Evolutionary conservation across 768 basidiomycete species (phyloP), one percentile per base, ranked within the genome.

Genomic region (Termitomyces eurrhizus): DNA sequence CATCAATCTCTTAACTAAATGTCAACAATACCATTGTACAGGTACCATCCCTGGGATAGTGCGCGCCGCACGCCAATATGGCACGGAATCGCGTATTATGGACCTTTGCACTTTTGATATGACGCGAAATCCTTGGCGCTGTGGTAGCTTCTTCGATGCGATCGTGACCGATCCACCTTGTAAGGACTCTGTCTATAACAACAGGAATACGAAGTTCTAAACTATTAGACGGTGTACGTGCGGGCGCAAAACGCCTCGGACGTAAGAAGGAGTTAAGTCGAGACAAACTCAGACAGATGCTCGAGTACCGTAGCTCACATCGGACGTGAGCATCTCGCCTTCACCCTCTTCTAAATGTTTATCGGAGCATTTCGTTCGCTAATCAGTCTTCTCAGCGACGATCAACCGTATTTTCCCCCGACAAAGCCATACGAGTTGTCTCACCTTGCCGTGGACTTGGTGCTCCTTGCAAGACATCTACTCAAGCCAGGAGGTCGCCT

Each of bases 131-230:
- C 93, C 95, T 0, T 93, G 90, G 89, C 78, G 97, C 62, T 86
- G 89, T 64, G 97, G 95, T 7, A 88, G 82, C 9, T 73, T 98
- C 35, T 92, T 99, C 64, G 97, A 99, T 67, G 93, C 95, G 0
- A 95, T 98, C 62, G 77, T 97, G 37, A 95, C 95, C 0, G 95
- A 97, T 73, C 95, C 95, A 49, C 95, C 95, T 12, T 97, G 94
- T 94, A 73, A 69, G 90, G 50, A 12, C 42, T 37, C 35, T 36
- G 18, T 52, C 4, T 24, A 16, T 36, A 12, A 24, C 26, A 39
- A 13, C 7, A 33, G 4, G 4, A n/a, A 42, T 32, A n/a, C 21
- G 18, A 41, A 32, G 12, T 18, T 51, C 54, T 42, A 41, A 37
- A 13, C 33, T 26, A n/a, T 13, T 59, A 90, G 96, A 99, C 71